A percentile compares a stretch with the other conserved stretches of the same genome.
Conservation (phyloP, 2,329 filamentous ascomycete species). For the Piedraia hortae region DNA sequence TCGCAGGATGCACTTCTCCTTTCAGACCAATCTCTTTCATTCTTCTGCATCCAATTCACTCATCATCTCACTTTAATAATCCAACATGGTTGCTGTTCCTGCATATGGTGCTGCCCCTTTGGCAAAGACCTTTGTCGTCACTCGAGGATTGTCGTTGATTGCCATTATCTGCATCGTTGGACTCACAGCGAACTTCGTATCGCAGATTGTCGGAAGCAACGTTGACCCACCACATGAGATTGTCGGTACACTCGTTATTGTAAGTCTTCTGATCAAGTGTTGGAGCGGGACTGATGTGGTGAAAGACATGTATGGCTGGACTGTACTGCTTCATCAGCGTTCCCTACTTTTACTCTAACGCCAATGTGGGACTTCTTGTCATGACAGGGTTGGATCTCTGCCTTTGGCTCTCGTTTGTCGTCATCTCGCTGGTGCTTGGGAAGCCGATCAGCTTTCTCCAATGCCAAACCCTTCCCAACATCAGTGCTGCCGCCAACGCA, state of each 20-base stretch:
- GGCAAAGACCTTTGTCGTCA: constrained; percentile 27
- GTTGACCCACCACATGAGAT: constrained; percentile 43
- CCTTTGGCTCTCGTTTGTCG: constrained; percentile 49
- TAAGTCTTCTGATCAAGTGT: constrained; percentile 22
- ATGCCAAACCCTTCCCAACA: constrained; percentile 30
- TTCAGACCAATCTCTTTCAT: too few relatives aligned
- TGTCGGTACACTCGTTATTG: constrained; percentile 51
- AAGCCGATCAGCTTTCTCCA: constrained; percentile 53
- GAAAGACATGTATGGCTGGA: constrained; percentile 45
- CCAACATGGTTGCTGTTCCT: constrained; percentile 23
- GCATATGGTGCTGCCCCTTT: constrained; percentile 38
- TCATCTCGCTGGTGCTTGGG: constrained; percentile 51
- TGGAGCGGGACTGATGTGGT: not conserved
- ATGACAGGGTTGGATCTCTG: constrained; percentile 37
- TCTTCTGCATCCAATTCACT: too few relatives aligned
- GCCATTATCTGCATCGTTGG: constrained; percentile 45
- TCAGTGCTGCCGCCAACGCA: constrained; percentile 18
- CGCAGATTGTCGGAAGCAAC: constrained; percentile 39
- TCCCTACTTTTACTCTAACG: constrained; percentile 56
- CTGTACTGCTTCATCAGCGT: constrained; percentile 46
- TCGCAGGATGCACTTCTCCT: too few relatives aligned
- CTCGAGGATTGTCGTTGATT: not conserved
- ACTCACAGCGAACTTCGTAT: constrained; percentile 57
- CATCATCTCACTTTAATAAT: too few relatives aligned
- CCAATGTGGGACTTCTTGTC: constrained; percentile 48